A percentile compares a stretch with the other conserved stretches of the same genome.
Evolutionary conservation across 257 asterid genomes (phyloP).

Genomic region (Capsicum baccatum): DNA sequence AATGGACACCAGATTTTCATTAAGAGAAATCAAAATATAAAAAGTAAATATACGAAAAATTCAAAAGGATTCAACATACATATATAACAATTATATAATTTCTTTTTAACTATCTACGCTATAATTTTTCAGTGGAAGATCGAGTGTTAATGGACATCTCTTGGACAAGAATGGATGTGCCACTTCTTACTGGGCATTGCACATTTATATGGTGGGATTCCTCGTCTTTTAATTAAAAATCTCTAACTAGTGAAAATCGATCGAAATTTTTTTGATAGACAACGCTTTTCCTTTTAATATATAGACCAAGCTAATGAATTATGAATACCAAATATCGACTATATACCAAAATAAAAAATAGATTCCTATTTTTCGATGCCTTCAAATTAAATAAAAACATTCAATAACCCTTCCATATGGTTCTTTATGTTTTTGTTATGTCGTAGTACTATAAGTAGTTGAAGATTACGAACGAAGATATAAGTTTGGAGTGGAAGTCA

Average conservation of each 20-base stretch:
- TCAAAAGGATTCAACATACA: background rate
- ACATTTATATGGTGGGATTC: no score
- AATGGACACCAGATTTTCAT: no score
- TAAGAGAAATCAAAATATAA: no score
- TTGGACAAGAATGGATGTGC: background rate
- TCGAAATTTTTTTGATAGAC: no score
- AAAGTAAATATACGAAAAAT: no score
- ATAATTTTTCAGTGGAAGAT: background rate
- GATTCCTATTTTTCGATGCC: background rate
- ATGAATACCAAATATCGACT: background rate
- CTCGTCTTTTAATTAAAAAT: no score
- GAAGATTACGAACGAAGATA: background rate
- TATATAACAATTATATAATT: no score
- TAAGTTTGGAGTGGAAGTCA: background rate
- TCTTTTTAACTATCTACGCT: no score
- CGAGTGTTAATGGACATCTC: background rate
- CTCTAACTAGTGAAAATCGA: no score
- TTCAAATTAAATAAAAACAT: background rate
- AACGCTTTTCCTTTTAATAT: no score
- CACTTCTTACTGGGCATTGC: no score
- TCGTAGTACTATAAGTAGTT: slow-evolving; percentile 1
- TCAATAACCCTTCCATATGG: slow-evolving; percentile 1
- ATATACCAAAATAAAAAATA: background rate
- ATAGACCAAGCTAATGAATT: background rate
- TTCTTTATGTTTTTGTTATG: background rate